A percentile compares a stretch with the other conserved stretches of the same genome.
Conservation (phyloP, 1,139 yeast species). For the Magnusiomyces sp. region DNA sequence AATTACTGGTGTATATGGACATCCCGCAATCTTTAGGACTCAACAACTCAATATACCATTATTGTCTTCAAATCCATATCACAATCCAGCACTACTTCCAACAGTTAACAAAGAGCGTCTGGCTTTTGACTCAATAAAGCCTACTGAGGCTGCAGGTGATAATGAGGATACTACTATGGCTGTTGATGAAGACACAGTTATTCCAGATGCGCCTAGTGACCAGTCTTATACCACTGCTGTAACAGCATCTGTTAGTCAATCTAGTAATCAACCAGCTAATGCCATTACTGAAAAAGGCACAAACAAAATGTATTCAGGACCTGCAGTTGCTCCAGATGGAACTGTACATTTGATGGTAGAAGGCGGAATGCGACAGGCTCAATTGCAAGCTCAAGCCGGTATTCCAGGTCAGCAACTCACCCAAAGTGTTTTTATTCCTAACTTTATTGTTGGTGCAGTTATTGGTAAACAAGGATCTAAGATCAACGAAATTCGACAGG, state of each 20-base stretch:
- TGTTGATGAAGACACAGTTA: too few species aligned
- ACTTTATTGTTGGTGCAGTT: constrained; percentile 73
- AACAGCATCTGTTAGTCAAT: too few species aligned
- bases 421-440: constrained; percentile 50
- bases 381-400: constrained; percentile 19
- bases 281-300: too few species aligned
- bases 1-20: constrained; percentile 24
- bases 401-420: constrained; percentile 23
- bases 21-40: constrained; percentile 24
- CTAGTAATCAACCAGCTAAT: too few species aligned
- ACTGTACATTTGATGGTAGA: constrained; percentile 8
- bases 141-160: constrained; percentile 3
- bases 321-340: constrained; percentile 3
- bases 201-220: too few species aligned
- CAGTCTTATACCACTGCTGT: too few species aligned
- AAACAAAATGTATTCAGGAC: too few species aligned
- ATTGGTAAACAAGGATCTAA: constrained; percentile 76
- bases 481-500: constrained; percentile 70
- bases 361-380: constrained; percentile 19
- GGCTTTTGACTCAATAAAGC: neutral
- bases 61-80: constrained; percentile 18
- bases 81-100: too few species aligned
- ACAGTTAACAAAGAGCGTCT: too few species aligned
- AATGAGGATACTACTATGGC: too few species aligned
- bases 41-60: constrained; percentile 20